Conservation (phyloP, 129 eudicot genomes). For the Deinandra increscens region DNA sequence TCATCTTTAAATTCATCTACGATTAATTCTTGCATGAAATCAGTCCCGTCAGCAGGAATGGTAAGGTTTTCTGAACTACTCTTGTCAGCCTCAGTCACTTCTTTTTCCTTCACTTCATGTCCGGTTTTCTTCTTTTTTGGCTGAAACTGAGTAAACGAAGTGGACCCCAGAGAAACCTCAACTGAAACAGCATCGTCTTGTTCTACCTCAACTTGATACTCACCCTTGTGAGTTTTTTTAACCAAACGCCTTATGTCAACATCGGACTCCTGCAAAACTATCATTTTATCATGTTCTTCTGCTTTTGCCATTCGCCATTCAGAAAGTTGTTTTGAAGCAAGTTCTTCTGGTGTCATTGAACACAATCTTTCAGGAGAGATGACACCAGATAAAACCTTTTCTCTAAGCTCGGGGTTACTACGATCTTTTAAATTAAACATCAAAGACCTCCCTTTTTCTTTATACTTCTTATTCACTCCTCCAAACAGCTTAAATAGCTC, state of each 20-base stretch:
- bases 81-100: constrained; percentile 27
- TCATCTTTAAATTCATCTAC: constrained; percentile 75
- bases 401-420: constrained; percentile 77
- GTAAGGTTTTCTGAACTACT: constrained; percentile 41
- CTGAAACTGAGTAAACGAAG: constrained; percentile 25
- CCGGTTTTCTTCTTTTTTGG: constrained; percentile 30
- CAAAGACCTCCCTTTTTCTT: constrained; percentile 84
- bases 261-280: constrained; percentile 75
- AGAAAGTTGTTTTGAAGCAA: constrained; percentile 91
- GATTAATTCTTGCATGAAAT: constrained; percentile 83
- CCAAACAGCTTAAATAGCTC: constrained; percentile 79
- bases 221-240: constrained; percentile 94
- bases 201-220: constrained; percentile 78
- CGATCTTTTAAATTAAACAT: constrained; percentile 80
- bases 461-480: constrained; percentile 88
- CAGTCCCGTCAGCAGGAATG: constrained; percentile 79
- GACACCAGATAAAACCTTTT: constrained; percentile 78
- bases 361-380: constrained; percentile 74
- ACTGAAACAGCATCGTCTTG: constrained; percentile 53
- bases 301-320: constrained; percentile 95
- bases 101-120: constrained; percentile 28
- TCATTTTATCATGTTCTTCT: constrained; percentile 76
- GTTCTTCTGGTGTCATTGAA: constrained; percentile 91
- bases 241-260: constrained; percentile 72
- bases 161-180: constrained; percentile 62